Percentiles rank a stretch among this genome's conserved stretches.
Evolutionary conservation across 2,329 filamentous ascomycete species (phyloP).

Genomic region (Fusarium buxicola): DNA sequence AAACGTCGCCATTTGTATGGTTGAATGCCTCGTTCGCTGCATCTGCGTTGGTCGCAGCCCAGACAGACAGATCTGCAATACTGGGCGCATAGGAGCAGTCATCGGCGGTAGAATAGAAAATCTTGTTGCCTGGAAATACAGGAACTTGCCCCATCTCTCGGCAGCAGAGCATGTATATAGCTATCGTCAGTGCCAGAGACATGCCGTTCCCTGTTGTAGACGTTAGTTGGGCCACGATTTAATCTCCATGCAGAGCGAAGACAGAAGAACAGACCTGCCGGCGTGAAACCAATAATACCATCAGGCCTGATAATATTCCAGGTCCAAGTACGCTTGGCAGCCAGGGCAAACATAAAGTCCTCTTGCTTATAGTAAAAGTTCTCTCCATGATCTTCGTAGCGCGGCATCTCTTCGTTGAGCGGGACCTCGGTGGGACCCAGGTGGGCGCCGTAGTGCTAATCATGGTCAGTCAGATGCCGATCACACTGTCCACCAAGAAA

Average conservation of each 20-base stretch:
- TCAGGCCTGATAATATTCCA: conserved; percentile 35
- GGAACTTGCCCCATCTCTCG: conserved; percentile 23
- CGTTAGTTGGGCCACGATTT: not conserved
- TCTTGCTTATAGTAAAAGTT: conserved; percentile 37
- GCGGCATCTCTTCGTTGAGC: conserved; percentile 27
- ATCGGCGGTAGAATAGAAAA: conserved; percentile 27
- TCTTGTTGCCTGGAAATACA: conserved; percentile 31
- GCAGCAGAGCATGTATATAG: conserved; percentile 31
- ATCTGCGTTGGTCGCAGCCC: conserved; percentile 19
- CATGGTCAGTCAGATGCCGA: not conserved
- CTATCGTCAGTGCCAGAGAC: conserved; percentile 31
- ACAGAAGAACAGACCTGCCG: conserved; percentile 12
- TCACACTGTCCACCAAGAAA: not conserved
- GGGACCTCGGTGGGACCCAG: conserved; percentile 33
- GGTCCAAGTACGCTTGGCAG: conserved; percentile 27
- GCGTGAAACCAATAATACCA: conserved; percentile 34
- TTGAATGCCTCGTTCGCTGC: conserved; percentile 31
- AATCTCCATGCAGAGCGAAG: not conserved
- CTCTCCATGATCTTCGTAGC: conserved; percentile 32
- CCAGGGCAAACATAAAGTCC: conserved; percentile 28
- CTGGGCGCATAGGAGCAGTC: conserved; percentile 31
- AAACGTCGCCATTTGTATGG: conserved; percentile 27
- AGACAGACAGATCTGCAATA: conserved; percentile 26
- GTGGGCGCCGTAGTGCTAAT: conserved; percentile 31
- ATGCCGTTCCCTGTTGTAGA: conserved; percentile 24